These are phyloP conservation scores for Wickerhamiella parazyma DNA, from an alignment of 805 yeast species.

Conservation along the genomic window DNA sequence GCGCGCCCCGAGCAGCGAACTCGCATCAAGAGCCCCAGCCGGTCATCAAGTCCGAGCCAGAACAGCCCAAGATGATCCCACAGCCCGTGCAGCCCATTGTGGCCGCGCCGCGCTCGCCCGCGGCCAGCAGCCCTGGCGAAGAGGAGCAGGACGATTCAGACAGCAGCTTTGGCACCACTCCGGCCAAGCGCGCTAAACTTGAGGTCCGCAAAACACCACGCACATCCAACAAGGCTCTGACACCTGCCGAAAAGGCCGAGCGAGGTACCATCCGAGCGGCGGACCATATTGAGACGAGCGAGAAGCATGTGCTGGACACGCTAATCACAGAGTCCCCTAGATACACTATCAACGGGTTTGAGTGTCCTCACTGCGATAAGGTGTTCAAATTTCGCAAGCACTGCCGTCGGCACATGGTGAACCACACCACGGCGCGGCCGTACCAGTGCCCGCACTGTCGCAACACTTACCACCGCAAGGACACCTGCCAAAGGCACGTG, in stretches of 20 bases:
- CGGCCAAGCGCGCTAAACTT: no score
- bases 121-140: no score
- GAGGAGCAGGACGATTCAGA: no score
- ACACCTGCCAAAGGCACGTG: constrained; percentile 14
- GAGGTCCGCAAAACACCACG: no score
- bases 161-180: no score
- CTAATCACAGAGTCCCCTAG: not conserved
- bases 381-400: constrained; percentile 7
- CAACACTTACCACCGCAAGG: constrained; percentile 13
- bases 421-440: constrained; percentile 14
- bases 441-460: constrained; percentile 15
- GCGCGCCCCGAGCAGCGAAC: no score
- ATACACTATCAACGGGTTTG: constrained; percentile 1
- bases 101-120: no score
- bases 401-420: constrained; percentile 14
- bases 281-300: not conserved
- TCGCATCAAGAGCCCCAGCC: no score
- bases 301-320: constrained; percentile 1
- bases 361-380: constrained; percentile 1
- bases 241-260: no score
- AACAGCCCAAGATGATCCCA: not conserved
- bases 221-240: no score
- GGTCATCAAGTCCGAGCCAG: not conserved
- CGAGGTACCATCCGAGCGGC: no score
- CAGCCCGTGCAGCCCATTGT: not conserved